phyloP scores from a whole-genome alignment of 164 flowering plant species.

The Vitis riparia region DNA sequence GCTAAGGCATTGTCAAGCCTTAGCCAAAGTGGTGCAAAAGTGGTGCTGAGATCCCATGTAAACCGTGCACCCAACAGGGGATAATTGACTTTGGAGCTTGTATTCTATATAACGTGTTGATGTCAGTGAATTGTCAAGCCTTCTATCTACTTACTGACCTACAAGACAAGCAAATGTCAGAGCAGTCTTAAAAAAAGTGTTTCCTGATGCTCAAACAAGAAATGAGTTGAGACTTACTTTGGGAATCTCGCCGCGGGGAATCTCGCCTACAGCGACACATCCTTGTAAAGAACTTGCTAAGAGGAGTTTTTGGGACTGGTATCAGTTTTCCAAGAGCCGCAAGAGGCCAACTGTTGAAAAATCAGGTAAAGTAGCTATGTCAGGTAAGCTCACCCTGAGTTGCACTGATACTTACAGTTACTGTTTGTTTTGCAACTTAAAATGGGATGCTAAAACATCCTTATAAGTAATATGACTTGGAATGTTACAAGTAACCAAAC shows the following conservation, averaged over 20 bases:
- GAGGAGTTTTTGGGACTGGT: constrained; percentile 78
- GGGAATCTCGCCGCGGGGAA: not conserved
- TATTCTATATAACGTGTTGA: too few species aligned
- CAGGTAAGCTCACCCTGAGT: not conserved
- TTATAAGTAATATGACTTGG: not conserved
- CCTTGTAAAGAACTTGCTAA: constrained; percentile 30
- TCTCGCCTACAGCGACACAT: constrained; percentile 1
- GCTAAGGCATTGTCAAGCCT: too few species aligned
- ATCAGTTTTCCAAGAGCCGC: constrained; percentile 74
- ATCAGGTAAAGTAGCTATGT: too few species aligned
- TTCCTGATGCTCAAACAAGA: not conserved
- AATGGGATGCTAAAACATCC: not conserved
- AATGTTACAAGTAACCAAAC: not conserved
- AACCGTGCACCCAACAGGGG: too few species aligned
- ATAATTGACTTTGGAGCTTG: too few species aligned
- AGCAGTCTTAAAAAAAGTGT: too few species aligned
- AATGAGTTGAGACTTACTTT: constrained; percentile 3
- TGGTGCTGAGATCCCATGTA: too few species aligned
- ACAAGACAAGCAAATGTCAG: too few species aligned
- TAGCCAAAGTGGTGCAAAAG: too few species aligned
- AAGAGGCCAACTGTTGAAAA: constrained; percentile 78
- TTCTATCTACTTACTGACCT: too few species aligned
- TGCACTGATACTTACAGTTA: not conserved
- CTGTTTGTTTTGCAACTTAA: not conserved
- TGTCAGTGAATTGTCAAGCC: too few species aligned